phyloP scores from a whole-genome alignment of 371 early-diverging fungal species.

The Lichtheimia ramosa region DNA sequence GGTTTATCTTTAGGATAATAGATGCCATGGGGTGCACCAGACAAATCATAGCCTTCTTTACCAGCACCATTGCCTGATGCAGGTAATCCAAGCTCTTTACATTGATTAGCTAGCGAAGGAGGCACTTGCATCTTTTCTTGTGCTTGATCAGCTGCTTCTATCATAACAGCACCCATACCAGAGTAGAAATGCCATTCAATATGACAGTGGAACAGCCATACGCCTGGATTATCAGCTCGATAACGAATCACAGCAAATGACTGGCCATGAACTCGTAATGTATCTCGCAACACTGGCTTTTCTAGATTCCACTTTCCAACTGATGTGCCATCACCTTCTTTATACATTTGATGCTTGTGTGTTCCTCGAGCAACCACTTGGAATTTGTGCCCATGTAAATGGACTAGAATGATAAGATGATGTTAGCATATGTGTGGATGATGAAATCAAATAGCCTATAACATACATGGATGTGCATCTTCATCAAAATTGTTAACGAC shows the following conservation, averaged over 20 bases:
- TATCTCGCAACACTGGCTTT: slow-evolving; percentile 73
- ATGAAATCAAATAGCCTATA: neutral
- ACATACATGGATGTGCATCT: slow-evolving; percentile 64
- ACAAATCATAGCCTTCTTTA: slow-evolving; percentile 58
- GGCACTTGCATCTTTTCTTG: slow-evolving; percentile 40
- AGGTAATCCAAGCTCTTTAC: slow-evolving; percentile 47
- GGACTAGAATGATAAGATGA: slow-evolving; percentile 45
- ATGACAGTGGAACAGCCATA: slow-evolving; percentile 79
- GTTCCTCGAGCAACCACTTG: slow-evolving; percentile 62
- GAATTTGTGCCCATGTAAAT: slow-evolving; percentile 84
- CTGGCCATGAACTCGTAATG: slow-evolving; percentile 54
- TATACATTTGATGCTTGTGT: slow-evolving; percentile 17
- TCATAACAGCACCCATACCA: slow-evolving; percentile 59
- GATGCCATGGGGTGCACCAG: slow-evolving; percentile 53
- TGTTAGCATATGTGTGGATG: neutral
- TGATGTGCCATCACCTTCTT: slow-evolving; percentile 20
- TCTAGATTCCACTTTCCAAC: slow-evolving; percentile 21
- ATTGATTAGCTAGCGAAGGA: slow-evolving; percentile 22
- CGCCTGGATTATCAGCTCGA: slow-evolving; percentile 74
- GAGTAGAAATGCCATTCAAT: slow-evolving; percentile 76
- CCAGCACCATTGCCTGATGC: slow-evolving; percentile 73
- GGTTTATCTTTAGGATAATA: neutral
- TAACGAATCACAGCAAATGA: slow-evolving; percentile 68
- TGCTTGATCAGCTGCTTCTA: slow-evolving; percentile 70
- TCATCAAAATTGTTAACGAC: slow-evolving; percentile 66